Evolutionary conservation across 2,329 filamentous ascomycete genomes (phyloP).

Genomic region (Pseudocercospora eumusae): DNA sequence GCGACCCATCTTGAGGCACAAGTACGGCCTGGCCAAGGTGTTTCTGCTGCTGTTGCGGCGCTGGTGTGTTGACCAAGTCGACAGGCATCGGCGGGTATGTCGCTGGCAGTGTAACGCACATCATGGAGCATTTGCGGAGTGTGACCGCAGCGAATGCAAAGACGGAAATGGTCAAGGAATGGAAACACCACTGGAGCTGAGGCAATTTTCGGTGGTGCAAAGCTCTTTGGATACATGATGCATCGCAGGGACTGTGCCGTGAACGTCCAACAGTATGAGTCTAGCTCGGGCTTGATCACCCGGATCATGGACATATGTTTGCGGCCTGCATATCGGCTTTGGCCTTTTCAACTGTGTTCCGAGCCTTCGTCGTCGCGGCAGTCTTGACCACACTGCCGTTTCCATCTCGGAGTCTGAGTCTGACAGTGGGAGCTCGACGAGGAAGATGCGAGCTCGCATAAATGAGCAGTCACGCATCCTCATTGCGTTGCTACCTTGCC

Average conservation of each 20-base stretch:
- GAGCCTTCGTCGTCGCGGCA: no score
- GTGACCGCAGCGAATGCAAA: neutral
- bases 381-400: no score
- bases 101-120: neutral
- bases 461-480: no score
- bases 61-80: neutral
- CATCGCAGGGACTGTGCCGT: neutral
- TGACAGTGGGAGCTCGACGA: no score
- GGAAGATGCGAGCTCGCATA: no score
- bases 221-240: neutral
- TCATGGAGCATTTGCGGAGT: neutral
- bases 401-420: no score
- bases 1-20: neutral
- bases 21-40: neutral
- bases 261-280: neutral
- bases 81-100: neutral
- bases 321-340: no score
- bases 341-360: no score
- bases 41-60: neutral
- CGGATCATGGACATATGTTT: neutral
- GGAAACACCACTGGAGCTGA: neutral
- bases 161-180: neutral
- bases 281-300: neutral
- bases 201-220: neutral
- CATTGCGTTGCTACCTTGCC: no score